Evolutionary conservation across 192 early-diverging fungal genomes (phyloP), one percentile per base, ranked within the genome.

Genomic region (Mortierella hygrophila): DNA sequence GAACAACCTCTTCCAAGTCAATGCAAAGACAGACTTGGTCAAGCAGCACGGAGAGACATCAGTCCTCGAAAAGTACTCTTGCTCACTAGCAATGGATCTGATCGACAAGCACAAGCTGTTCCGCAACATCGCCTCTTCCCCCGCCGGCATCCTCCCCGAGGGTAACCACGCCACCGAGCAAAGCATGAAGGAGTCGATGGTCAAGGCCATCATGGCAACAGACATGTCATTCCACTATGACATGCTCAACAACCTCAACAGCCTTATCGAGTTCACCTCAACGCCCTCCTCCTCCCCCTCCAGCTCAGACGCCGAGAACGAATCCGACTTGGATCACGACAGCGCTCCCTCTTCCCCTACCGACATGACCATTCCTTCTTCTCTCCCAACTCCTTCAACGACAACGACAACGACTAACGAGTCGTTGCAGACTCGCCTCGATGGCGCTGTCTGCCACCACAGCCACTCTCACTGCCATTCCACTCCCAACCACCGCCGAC

Each of bases 161-260:
- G 91, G 91, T 47, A 88, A 82, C 71, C 85, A 88, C 69, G 88
- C 88, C 46, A 93, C 92, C 0, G 90, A 91, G 44, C 76, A 75
- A 5, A 72, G 88, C 49, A 82, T 94, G 44, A 82, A 87, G 26
- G 70, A 69, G 6, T 80, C 90, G 18, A 93, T 95, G 75, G 82
- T 89, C 23, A 94, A 96, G 78, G 94, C 93, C 54, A 97, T 99
- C 75, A 90, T 99, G 52, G 92, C 94, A 26, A 99, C 98, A 1
- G 98, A 99, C 82, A 99, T 99, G 98, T 89, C 92, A 4, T 93
- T 94, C 15, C 98, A 99, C 83, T 99, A 97, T 89, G 91, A 91
- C 72, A 84, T 92, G 77, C 89, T 91, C 68, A 91, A 92, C 72
- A 90, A 91, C 47, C 75, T 93, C 46, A 84, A 90, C 40, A 69